Base-by-base conservation (phyloP, 805 yeast species). In the Yamadazyma phyllophila region DNA sequence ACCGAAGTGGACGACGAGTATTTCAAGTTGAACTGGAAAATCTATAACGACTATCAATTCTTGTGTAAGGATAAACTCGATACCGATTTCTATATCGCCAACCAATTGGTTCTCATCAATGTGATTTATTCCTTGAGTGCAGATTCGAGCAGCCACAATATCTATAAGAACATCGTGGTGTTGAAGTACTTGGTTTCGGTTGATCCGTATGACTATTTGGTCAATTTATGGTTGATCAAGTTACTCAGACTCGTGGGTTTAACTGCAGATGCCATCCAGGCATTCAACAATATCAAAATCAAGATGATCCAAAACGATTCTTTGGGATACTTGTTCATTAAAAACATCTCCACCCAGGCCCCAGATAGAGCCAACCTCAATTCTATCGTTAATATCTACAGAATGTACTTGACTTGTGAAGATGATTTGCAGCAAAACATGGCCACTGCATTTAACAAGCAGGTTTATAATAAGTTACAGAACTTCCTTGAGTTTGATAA, bases 241-340 rank as follows among this genome's bases (percentile, higher is more conserved):
- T 58, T 88, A 2, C 87, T 85, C 61, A 69, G 77, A 12, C 58
- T 73, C 14, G 56, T 88, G 7, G 89, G 89, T 40, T 68, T 81
- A 8, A 70, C 71, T 27, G 59, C 75, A 1, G 61, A 70, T 35
- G 83, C 91, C 0, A 54, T 62, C 29, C 58, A 61, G 7, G 77
- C 81, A 38, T 89, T 77, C 60, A 62, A 73, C 12, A 57, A 69
- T 1, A 62, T 91, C 42, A 78, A 81, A 31, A 77, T 89, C 53
- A 88, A 85, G 57, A 82, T 83, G 66, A 63, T 90, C 7, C 98
- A 92, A 63, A 70, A 75, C 41, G 97, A 91, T 56, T 77, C 88
- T 0, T 61, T 86, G 39, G 77, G 83, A 10, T 72, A 76, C 50
- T 63, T 73, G 8, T 27, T 45, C 24, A 52, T 72, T 20, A 68